phyloP scores from a whole-genome alignment of 176 grass and related monocot genomes.

The Carex scoparia region DNA sequence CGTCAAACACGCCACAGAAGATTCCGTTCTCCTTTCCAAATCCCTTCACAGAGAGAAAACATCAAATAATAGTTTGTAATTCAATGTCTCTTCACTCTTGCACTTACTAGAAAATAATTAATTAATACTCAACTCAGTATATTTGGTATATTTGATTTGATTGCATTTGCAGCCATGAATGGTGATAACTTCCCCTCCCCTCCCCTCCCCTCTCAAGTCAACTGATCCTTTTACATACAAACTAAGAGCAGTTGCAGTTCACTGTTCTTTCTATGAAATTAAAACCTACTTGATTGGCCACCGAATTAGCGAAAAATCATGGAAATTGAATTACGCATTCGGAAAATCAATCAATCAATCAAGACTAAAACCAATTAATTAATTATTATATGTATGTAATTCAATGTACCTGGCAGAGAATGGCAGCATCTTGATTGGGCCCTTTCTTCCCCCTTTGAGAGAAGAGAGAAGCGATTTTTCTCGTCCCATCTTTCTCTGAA shows the following conservation, averaged over 20 bases:
- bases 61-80: background rate
- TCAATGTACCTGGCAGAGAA: slow-evolving; percentile 66
- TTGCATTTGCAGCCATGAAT: background rate
- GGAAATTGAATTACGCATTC: background rate
- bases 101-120: background rate
- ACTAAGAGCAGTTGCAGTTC: background rate
- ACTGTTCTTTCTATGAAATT: background rate
- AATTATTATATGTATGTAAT: too few species aligned
- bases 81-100: too few species aligned
- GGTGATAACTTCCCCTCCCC: background rate
- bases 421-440: slow-evolving; percentile 86
- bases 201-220: background rate
- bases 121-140: background rate
- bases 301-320: background rate
- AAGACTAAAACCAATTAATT: background rate
- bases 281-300: background rate
- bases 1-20: slow-evolving; percentile 91
- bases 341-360: background rate
- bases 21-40: slow-evolving; percentile 85
- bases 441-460: slow-evolving; percentile 92
- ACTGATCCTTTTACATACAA: background rate
- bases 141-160: too few species aligned
- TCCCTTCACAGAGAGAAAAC: slow-evolving; percentile 32
- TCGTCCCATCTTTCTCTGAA: background rate
- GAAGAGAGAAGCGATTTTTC: slow-evolving; percentile 71